Evolutionary conservation across 2,329 filamentous ascomycete genomes (phyloP), one percentile per base, ranked within the genome.

Genomic region (Tolypocladium inflatum): DNA sequence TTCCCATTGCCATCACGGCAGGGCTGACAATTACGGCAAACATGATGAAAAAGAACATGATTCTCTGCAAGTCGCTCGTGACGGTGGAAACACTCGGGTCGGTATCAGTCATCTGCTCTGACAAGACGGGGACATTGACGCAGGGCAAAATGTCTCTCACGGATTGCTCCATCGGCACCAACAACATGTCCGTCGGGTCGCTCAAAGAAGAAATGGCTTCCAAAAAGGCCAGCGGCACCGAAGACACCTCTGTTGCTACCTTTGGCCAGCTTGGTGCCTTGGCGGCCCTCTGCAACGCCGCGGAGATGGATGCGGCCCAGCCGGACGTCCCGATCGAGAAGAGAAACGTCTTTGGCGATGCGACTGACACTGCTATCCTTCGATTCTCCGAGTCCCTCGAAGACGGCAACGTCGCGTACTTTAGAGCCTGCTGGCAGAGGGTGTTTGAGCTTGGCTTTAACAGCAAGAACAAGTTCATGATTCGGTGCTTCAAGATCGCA

Each of bases 391-490:
- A 91, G 68, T 74, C 75, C 3, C 76, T 91, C 0, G 64, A 63
- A 2, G 61, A 63, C 0, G 81, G 81, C 0, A 74, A 82, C 0
- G 83, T 89, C 0, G 71, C 78, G 0, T 80, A 87, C 55, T 73
- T 88, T 6, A 80, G 85, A 9, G 76, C 78, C 17, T 76, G 79
- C 61, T 91, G 87, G 86, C 80, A 80, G 55, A 85, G 81, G 56
- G 79, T 81, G 2, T 91, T 85, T 63, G 84, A 88, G 57, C 75
- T 90, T 35, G 82, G 86, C 0, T 92, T 92, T 70, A 91, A 91
- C 74, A 90, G 86, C 73, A 90, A 90, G 76, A 91, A 91, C 73
- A 92, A 92, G 71, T 91, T 85, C 68, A 91, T 91, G 84, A 81
- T 91, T 57, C 79, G 83, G 39, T 80, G 85, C 0, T 81, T 87